phyloP scores from a whole-genome alignment of 371 early-diverging fungal species.

The Entomophthora muscae region DNA sequence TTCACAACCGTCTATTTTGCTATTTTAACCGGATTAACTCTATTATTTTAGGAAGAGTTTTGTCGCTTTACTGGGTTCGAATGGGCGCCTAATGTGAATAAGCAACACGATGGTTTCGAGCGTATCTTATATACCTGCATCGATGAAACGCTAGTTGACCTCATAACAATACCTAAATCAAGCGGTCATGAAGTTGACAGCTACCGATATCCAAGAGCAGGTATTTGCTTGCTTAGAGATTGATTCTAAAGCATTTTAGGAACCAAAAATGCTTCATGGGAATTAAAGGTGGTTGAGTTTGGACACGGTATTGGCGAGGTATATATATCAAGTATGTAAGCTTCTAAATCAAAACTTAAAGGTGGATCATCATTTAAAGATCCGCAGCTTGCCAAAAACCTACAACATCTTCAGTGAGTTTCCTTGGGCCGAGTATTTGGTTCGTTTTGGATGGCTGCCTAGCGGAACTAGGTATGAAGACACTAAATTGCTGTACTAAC shows the following conservation, averaged over 20 bases:
- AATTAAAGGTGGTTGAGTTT: background rate
- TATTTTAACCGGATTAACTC: background rate
- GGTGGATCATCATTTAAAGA: background rate
- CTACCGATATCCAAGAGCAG: background rate
- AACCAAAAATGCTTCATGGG: background rate
- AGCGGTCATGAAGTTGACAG: background rate
- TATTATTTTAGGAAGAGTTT: background rate
- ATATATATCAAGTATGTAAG: background rate
- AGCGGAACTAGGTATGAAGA: conserved; percentile 30
- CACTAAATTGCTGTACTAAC: too few relatives aligned
- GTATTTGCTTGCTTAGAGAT: too few relatives aligned
- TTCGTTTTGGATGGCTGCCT: conserved; percentile 56
- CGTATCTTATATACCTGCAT: background rate
- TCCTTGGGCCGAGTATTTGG: conserved; percentile 63
- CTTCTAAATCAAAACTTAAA: background rate
- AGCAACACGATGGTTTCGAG: background rate
- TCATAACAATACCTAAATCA: background rate
- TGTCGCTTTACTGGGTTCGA: background rate
- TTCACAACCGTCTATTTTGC: background rate
- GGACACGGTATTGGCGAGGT: background rate
- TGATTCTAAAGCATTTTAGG: background rate
- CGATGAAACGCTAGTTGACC: background rate
- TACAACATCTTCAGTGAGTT: conserved; percentile 14
- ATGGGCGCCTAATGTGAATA: background rate
- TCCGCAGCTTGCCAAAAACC: background rate